Evolutionary conservation across 108 stramenopile species (phyloP).

Genomic region (Pseudonitzschia multistriata): DNA sequence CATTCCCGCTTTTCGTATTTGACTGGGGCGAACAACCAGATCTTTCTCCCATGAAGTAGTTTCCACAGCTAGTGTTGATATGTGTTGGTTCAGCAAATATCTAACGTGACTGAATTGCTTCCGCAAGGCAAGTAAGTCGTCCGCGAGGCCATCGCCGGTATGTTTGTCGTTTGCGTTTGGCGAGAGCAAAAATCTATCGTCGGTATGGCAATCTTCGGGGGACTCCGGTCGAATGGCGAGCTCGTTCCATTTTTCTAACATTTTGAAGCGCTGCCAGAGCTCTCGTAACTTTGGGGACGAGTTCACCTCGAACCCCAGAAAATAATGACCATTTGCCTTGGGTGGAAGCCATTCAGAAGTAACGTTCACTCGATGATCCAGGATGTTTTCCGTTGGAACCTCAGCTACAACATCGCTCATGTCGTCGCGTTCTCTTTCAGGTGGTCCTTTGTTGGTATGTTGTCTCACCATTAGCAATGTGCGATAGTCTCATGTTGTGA

Average conservation of each 20-base stretch:
- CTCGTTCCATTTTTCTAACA: conserved; percentile 38
- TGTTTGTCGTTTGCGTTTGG: not conserved
- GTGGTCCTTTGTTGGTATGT: too few relatives aligned
- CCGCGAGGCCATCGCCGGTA: not conserved
- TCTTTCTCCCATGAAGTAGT: conserved; percentile 6
- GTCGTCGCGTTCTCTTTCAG: too few relatives aligned
- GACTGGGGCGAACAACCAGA: conserved; percentile 19
- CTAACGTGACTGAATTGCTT: conserved; percentile 26
- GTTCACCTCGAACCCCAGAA: conserved; percentile 13
- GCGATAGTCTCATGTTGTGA: too few relatives aligned
- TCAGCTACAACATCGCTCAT: too few relatives aligned
- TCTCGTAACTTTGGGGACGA: conserved; percentile 2
- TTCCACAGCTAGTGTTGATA: conserved; percentile 16
- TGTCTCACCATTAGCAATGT: too few relatives aligned
- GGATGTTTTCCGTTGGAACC: too few relatives aligned
- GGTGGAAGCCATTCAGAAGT: too few relatives aligned
- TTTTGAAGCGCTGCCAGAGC: conserved; percentile 17
- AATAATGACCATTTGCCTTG: too few relatives aligned
- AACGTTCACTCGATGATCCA: too few relatives aligned
- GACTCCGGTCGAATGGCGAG: conserved; percentile 35
- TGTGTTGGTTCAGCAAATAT: conserved; percentile 19
- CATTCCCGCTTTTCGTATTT: conserved; percentile 28
- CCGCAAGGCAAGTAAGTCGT: conserved; percentile 21
- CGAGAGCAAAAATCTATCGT: conserved; percentile 27
- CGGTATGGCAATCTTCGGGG: conserved; percentile 20